Evolutionary conservation across 108 stramenopile genomes (phyloP).

Genomic region (Ochromonas danica): DNA sequence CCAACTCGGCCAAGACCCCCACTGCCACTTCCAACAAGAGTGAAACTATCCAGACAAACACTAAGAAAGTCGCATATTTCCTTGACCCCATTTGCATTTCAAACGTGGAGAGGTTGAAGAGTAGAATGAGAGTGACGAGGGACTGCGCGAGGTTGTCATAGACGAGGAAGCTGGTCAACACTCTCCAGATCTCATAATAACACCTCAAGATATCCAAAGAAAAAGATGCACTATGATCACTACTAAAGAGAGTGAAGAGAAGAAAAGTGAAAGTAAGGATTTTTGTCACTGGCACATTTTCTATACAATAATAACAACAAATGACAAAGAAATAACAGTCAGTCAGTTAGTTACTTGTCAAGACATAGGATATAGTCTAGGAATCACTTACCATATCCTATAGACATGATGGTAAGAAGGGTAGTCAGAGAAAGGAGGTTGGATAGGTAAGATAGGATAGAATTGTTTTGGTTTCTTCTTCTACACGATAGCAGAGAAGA

Average conservation of each 20-base stretch:
- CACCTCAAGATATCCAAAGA: neutral
- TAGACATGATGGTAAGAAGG: neutral
- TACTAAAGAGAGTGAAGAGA: neutral
- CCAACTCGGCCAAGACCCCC: neutral
- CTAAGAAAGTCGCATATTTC: neutral
- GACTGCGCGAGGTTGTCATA: neutral
- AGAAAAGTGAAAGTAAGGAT: neutral
- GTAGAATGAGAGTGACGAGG: neutral
- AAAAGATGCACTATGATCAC: neutral
- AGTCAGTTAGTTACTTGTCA: neutral
- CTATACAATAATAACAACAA: neutral
- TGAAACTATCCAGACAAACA: neutral
- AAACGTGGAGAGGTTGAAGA: neutral
- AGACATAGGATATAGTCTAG: too few relatives aligned
- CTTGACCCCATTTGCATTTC: slow-evolving; percentile 6
- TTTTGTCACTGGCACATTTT: neutral
- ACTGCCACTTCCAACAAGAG: neutral
- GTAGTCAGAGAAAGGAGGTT: too few relatives aligned
- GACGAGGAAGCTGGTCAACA: neutral
- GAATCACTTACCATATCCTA: neutral
- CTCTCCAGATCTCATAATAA: neutral
- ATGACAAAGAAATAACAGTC: neutral
- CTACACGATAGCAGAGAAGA: too few relatives aligned
- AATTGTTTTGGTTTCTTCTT: too few relatives aligned
- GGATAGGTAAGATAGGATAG: too few relatives aligned